phyloP scores from a whole-genome alignment of 345 rosid species.

The Luvunga scandens region DNA sequence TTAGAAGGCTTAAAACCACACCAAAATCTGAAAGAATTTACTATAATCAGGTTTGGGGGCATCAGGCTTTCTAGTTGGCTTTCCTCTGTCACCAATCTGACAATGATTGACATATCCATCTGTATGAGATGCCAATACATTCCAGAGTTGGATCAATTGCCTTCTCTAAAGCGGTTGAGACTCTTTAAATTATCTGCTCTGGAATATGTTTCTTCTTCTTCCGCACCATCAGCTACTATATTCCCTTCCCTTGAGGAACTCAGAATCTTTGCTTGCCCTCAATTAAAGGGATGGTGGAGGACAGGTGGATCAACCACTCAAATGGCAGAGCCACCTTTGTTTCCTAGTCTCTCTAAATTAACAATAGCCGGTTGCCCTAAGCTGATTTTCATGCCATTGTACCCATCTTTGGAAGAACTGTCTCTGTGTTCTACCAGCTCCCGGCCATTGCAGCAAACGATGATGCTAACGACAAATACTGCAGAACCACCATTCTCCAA shows the following conservation, averaged over 20 bases:
- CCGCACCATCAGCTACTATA: neutral
- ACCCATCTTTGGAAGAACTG: conserved; percentile 7
- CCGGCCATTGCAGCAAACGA: neutral
- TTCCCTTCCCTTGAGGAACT: conserved; percentile 15
- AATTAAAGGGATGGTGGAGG: conserved; percentile 12
- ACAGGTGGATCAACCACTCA: neutral
- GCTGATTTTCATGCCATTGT: conserved; percentile 3
- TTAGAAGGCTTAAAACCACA: conserved; percentile 8
- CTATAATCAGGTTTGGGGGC: neutral
- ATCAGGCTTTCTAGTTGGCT: neutral
- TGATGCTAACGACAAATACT: neutral
- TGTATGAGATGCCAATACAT: neutral
- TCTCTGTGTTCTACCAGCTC: neutral
- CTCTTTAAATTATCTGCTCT: neutral
- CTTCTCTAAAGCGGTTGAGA: neutral
- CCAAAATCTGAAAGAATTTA: neutral
- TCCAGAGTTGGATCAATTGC: neutral
- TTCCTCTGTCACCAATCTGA: neutral
- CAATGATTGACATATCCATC: neutral
- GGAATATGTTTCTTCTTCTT: conserved; percentile 1
- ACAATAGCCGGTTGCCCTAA: neutral
- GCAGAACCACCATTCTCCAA: neutral
- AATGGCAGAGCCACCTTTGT: neutral
- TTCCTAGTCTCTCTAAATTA: conserved; percentile 11
- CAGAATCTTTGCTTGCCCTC: neutral